A percentile compares a stretch with the other conserved stretches of the same genome.
These are phyloP conservation scores for Heritiera littoralis DNA, from an alignment of 345 rosid genomes.

Conservation along the genomic window DNA sequence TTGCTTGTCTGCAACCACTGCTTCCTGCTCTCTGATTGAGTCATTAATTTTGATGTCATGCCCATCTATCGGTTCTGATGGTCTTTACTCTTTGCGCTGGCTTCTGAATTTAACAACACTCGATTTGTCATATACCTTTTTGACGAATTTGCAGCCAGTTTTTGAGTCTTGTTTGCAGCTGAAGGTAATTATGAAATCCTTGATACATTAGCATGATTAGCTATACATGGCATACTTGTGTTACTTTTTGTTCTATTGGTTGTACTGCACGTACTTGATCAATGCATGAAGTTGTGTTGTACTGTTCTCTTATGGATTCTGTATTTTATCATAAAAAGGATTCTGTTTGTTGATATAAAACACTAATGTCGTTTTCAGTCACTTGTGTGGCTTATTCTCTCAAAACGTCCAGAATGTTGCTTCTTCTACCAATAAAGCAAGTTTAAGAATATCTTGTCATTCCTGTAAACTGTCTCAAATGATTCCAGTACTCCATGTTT, in stretches of 20 bases:
- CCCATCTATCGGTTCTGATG: slow-evolving; percentile 77
- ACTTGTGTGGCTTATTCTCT: background rate
- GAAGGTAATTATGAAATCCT: slow-evolving; percentile 58
- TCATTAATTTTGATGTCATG: slow-evolving; percentile 93
- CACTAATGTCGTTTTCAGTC: background rate
- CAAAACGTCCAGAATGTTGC: background rate
- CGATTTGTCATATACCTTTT: slow-evolving; percentile 90
- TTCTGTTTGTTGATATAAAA: background rate
- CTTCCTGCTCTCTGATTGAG: slow-evolving; percentile 77
- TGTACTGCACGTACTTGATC: background rate
- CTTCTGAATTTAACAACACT: slow-evolving; percentile 67
- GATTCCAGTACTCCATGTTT: background rate
- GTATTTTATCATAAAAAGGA: background rate
- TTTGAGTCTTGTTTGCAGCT: slow-evolving; percentile 80
- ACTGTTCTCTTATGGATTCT: background rate
- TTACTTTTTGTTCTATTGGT: background rate
- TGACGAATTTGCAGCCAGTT: slow-evolving; percentile 76
- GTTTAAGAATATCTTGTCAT: background rate
- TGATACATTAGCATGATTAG: background rate
- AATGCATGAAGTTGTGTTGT: background rate
- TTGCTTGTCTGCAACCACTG: slow-evolving; percentile 77
- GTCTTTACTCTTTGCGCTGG: slow-evolving; percentile 65
- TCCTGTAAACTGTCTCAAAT: background rate
- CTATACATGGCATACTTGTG: background rate
- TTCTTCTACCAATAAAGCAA: background rate